Percentiles rank a stretch among this genome's conserved stretches.
Evolutionary conservation across 257 asterid genomes (phyloP).

Genomic region (Nicotiana tomentosiformis): DNA sequence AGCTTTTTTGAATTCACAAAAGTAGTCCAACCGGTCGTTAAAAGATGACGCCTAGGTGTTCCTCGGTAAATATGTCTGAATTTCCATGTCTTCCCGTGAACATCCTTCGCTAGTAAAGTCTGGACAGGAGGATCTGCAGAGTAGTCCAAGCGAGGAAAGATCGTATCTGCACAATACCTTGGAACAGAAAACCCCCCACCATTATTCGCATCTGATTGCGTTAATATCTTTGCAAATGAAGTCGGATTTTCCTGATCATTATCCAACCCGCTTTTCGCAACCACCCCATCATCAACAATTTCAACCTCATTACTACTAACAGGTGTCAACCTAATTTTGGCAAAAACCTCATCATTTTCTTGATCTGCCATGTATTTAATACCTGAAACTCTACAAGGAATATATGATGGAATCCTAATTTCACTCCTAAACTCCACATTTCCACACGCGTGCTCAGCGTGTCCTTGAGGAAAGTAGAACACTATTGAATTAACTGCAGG

Average conservation of each 20-base stretch:
- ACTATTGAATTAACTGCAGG: conserved; percentile 56
- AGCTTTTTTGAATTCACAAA: conserved; percentile 93
- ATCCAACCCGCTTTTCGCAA: conserved; percentile 6
- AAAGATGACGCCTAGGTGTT: conserved; percentile 85
- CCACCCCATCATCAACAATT: conserved; percentile 23
- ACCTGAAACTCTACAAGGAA: conserved; percentile 45
- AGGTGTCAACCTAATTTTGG: conserved; percentile 50
- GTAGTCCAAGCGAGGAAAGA: conserved; percentile 68
- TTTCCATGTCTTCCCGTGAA: conserved; percentile 86
- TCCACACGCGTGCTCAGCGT: conserved; percentile 61
- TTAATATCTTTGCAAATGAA: conserved; percentile 78
- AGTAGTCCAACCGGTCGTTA: conserved; percentile 93
- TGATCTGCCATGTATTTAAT: conserved; percentile 85
- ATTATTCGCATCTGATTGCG: conserved; percentile 86
- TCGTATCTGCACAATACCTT: conserved; percentile 84
- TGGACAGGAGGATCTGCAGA: conserved; percentile 77
- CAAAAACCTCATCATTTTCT: conserved; percentile 72
- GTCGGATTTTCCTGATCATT: conserved; percentile 44
- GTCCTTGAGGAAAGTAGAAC: conserved; percentile 90
- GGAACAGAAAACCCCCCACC: conserved; percentile 98
- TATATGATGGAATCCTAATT: conserved; percentile 44
- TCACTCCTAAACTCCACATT: conserved; percentile 48
- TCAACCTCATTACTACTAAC: conserved; percentile 24
- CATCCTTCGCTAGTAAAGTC: conserved; percentile 71
- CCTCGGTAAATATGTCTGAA: conserved; percentile 89